Percentiles rank a stretch among this genome's conserved stretches.
Evolutionary conservation across 164 flowering plant species (phyloP).

Genomic region (Magnolia kwangsiensis): DNA sequence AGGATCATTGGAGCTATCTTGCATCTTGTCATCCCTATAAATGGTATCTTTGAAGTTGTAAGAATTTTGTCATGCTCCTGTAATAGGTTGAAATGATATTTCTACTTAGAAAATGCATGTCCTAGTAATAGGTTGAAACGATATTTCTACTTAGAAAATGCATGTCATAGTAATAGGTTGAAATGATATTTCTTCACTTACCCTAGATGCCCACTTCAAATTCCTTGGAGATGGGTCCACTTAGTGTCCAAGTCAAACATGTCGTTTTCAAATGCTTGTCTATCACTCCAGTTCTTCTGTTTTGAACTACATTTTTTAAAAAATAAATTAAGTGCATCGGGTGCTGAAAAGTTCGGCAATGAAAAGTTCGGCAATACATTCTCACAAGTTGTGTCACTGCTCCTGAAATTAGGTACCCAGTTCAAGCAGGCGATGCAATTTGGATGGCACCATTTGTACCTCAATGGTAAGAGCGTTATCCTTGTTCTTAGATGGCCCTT

Average conservation of each 20-base stretch:
- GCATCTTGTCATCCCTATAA: not conserved
- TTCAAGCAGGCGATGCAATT: conserved; percentile 88
- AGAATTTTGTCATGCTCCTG: too few species aligned
- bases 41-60: too few species aligned
- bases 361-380: not conserved
- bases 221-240: too few species aligned
- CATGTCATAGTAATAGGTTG: too few species aligned
- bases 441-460: conserved; percentile 99
- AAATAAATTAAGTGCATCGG: not conserved
- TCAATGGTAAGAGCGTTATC: conserved; percentile 60
- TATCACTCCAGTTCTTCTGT: not conserved
- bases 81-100: too few species aligned
- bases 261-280: not conserved
- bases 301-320: not conserved
- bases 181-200: not conserved
- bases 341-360: not conserved
- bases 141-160: too few species aligned
- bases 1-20: not conserved
- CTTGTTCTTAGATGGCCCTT: not conserved
- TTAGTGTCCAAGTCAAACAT: not conserved
- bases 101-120: too few species aligned
- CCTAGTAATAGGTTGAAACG: too few species aligned
- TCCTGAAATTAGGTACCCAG: conserved; percentile 66
- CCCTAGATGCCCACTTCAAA: not conserved
- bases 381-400: not conserved